A percentile compares a stretch with the other conserved stretches of the same genome.
Evolutionary conservation across 371 early-diverging fungal species (phyloP).

Genomic region (Encephalitozoon hellem): DNA sequence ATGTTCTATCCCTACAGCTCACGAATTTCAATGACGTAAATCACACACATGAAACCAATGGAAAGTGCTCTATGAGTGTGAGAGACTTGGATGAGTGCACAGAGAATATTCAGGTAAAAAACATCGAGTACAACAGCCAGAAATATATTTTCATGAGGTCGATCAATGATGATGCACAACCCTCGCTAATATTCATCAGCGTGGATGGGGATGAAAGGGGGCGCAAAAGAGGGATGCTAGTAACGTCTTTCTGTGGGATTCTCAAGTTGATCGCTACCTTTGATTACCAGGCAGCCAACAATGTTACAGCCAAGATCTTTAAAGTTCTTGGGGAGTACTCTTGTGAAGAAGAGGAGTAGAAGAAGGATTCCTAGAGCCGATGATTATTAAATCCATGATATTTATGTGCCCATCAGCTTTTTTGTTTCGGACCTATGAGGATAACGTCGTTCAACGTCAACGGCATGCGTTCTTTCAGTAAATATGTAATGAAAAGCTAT

Average conservation of each 20-base stretch:
- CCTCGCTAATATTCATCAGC: neutral
- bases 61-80: neutral
- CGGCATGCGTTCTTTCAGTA: slow-evolving; percentile 44
- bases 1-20: slow-evolving; percentile 12
- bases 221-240: slow-evolving; percentile 28
- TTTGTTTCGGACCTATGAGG: neutral
- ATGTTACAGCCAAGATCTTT: slow-evolving; percentile 12
- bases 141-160: slow-evolving; percentile 15
- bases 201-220: slow-evolving; percentile 2
- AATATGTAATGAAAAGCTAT: slow-evolving; percentile 17
- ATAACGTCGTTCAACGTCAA: slow-evolving; percentile 52
- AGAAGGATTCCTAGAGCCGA: neutral
- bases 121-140: slow-evolving; percentile 6
- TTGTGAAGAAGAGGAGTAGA: slow-evolving; percentile 2
- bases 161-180: slow-evolving; percentile 2
- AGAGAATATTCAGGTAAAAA: neutral
- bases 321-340: slow-evolving; percentile 12
- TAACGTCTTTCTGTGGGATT: slow-evolving; percentile 7
- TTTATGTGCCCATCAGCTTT: neutral
- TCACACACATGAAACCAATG: neutral
- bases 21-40: neutral
- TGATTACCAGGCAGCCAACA: slow-evolving; percentile 6
- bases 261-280: slow-evolving; percentile 6
- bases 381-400: neutral
- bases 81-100: neutral